A percentile compares a stretch with the other conserved stretches of the same genome.
These are phyloP conservation scores for Cercis canadensis DNA, from an alignment of 306 rosid species.

Conservation along the genomic window DNA sequence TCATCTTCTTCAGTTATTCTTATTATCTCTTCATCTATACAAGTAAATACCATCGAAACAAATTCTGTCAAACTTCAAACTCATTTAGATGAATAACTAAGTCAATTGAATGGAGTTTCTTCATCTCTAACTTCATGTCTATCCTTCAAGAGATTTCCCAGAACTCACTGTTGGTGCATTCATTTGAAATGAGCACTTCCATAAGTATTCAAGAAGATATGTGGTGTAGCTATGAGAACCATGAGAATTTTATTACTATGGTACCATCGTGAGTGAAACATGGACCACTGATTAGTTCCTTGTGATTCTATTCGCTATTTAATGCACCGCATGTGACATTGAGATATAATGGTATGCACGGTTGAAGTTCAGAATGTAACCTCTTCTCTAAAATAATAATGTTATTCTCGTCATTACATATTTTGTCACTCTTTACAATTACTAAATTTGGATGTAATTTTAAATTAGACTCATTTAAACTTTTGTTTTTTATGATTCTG, in stretches of 20 bases:
- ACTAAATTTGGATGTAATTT: too few relatives aligned
- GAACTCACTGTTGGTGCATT: too few relatives aligned
- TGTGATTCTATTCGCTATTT: neutral
- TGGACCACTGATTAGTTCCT: constrained; percentile 39
- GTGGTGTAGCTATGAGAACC: constrained; percentile 7
- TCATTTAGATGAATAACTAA: neutral
- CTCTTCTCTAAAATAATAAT: too few relatives aligned
- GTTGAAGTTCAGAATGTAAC: neutral
- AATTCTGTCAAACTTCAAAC: neutral
- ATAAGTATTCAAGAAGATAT: constrained; percentile 2
- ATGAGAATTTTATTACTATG: neutral
- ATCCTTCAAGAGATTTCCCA: neutral
- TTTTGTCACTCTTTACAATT: too few relatives aligned
- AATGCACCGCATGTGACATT: constrained; percentile 16
- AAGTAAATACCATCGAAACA: constrained; percentile 1
- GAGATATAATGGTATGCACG: neutral
- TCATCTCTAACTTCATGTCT: neutral
- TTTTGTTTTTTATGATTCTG: too few relatives aligned
- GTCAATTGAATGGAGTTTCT: neutral
- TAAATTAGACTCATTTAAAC: too few relatives aligned
- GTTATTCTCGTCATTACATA: too few relatives aligned
- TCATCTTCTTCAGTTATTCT: constrained; percentile 8
- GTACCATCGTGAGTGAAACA: neutral
- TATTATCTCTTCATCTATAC: neutral
- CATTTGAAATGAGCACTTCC: too few relatives aligned